Base-by-base conservation (phyloP, 2,329 filamentous ascomycete genomes). In the Didymella pinodella region DNA sequence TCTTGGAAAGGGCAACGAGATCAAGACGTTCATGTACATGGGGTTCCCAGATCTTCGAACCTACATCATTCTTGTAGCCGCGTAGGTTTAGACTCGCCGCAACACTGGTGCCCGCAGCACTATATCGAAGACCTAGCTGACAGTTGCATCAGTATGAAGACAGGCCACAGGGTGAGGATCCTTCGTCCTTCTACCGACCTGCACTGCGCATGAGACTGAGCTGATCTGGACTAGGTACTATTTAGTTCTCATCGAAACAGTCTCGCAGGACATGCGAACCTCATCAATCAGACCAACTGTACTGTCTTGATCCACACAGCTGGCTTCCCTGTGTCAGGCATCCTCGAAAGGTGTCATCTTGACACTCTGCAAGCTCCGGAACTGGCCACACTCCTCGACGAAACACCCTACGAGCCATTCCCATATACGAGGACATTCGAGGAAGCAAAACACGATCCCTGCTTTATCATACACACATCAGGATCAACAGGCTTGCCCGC, bases 401-500 rank as follows among this genome's bases (percentile, higher is more conserved):
- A 64, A 18, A 50, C 55, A 2, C 20, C 46, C 20, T 65, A 50
- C 54, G 61, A 68, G 3, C 54, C 32, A 2, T 72, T 66, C 47
- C 65, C 67, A 8, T 74, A 69, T 31, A 62, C 16, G 2, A 68
- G 65, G 40, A 59, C 65, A 3, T 78, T 69, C 29, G 71, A 75
- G 7, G 70, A 76, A 48, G 71, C 72, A 18, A 64, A 65, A 26
- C 41, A 66, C 44, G 71, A 79, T 36, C 72, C 68, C 0, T 65
- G 74, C 31, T 63, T 74, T 10, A 65, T 78, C 7, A 34, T 78
- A n/a, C 75, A 78, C 61, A 76, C 76, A 0, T 75, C 75, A 20
- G 76, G 75, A 0, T 73, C 77, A 0, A 79, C 74, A 0, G 76
- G 77, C 1, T 54, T 75, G 16, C 78, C 77, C 1, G 78, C 78